A percentile compares a stretch with the other conserved stretches of the same genome.
Evolutionary conservation across 805 yeast genomes (phyloP).

Genomic region (Schwanniomyces polymorphus): DNA sequence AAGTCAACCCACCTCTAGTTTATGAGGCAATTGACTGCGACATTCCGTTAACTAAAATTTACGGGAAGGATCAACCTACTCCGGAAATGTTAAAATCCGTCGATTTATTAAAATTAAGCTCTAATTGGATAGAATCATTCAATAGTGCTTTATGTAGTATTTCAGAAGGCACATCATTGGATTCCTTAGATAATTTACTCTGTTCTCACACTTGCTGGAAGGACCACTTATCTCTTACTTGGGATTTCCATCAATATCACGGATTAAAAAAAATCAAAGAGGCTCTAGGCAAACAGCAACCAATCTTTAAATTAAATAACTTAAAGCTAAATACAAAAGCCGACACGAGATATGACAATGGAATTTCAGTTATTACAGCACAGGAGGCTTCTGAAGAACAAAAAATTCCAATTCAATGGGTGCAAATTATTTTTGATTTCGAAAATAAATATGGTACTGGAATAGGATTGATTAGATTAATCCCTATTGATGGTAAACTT

Average conservation of each 20-base stretch:
- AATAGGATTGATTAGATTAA: conserved; percentile 29
- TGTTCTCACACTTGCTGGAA: conserved; percentile 30
- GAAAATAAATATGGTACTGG: conserved; percentile 31
- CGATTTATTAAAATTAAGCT: conserved; percentile 19
- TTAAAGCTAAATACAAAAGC: conserved; percentile 27
- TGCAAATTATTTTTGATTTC: conserved; percentile 29
- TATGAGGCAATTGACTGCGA: conserved; percentile 11
- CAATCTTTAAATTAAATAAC: conserved; percentile 20
- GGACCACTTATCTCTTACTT: conserved; percentile 33
- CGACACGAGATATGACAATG: conserved; percentile 27
- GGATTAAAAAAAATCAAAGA: conserved; percentile 26
- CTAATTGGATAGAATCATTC: conserved; percentile 29
- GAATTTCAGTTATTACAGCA: conserved; percentile 22
- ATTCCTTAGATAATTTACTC: conserved; percentile 18
- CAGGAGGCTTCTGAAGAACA: conserved; percentile 23
- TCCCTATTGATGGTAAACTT: conserved; percentile 19
- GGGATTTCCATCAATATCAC: conserved; percentile 31
- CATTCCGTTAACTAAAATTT: conserved; percentile 11
- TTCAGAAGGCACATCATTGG: conserved; percentile 4
- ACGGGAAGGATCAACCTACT: conserved; percentile 22
- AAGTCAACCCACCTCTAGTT: conserved; percentile 14
- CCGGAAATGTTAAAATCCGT: conserved; percentile 22
- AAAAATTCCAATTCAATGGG: conserved; percentile 33
- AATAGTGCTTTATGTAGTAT: conserved; percentile 16
- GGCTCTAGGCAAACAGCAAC: conserved; percentile 7